Evolutionary conservation across 176 grass and related monocot species (phyloP), one percentile per base, ranked within the genome.

Genomic region (Rhipidocladum racemiflorum): DNA sequence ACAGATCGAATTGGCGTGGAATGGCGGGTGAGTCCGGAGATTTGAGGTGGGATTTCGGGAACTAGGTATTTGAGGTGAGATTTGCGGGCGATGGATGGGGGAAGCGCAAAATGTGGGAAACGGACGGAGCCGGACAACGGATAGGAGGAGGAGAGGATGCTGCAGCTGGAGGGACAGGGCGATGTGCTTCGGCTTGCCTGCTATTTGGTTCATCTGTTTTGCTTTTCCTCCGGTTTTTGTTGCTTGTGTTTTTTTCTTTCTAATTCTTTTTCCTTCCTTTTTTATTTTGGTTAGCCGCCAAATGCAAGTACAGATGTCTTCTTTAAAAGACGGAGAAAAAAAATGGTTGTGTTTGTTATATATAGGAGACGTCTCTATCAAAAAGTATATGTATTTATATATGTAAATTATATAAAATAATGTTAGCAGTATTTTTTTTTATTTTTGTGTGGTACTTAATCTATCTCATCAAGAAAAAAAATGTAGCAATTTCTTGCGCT

Each of bases 21-120:
- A 23, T 8, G 21, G 70, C 64, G 23, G 77, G 59, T 36, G 44
- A 66, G 2, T 9, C 61, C 65, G 67, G 57, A 65, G 74, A 36
- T 48, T 84, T 23, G 60, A 12, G 75, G 60, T 66, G 9, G 81
- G 76, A 76, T 81, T 85, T 77, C 55, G 45, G 83, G 57, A 55
- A 12, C 78, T 77, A 90, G 73, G 73, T 83, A 78, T 86, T 34
- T 34, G 32, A 34, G 32, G 32, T 34, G 32, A 34, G 32, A 34
- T 1, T 34, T 34, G 32, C 2, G 32, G 68, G 40, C 21, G 60
- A 68, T 42, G 73, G 78, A 39, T 32, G 39, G 51, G 40, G 72
- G 84, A 44, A 32, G 84, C 88, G 74, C 42, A 87, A 83, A 83
- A 68, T 20, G 80, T 61, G 84, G 88, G 79, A 86, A 60, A 59